Percentiles rank a stretch among this genome's conserved stretches.
Conservation (phyloP, 2,329 filamentous ascomycete species). For the Botrytis tulipae region DNA sequence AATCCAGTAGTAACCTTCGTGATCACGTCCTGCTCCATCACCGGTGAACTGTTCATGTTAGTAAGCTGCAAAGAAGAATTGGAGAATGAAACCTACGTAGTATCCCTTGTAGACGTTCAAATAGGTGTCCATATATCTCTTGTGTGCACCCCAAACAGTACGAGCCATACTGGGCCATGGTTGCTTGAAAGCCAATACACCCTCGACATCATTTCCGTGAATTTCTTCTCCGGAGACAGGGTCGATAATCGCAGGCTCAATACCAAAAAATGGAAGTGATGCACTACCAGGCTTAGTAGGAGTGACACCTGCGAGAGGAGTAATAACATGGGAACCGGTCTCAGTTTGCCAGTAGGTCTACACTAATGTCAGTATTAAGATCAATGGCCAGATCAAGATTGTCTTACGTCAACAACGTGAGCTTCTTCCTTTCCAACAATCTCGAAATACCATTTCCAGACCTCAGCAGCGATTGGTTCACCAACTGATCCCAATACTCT, state of each 20-base stretch:
- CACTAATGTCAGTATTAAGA: slow-evolving; percentile 27
- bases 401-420: slow-evolving; percentile 87
- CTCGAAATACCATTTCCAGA: slow-evolving; percentile 99
- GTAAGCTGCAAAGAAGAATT: slow-evolving; percentile 20
- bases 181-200: slow-evolving; percentile 69
- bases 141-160: slow-evolving; percentile 96
- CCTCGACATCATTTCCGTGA: slow-evolving; percentile 93
- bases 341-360: slow-evolving; percentile 99
- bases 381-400: slow-evolving; percentile 26
- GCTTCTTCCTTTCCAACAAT: slow-evolving; percentile 89
- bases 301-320: slow-evolving; percentile 86
- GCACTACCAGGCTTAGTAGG: slow-evolving; percentile 96
- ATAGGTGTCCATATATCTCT: slow-evolving; percentile 98
- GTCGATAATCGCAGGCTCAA: slow-evolving; percentile 96
- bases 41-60: slow-evolving; percentile 67
- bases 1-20: slow-evolving; percentile 99
- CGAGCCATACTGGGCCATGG: slow-evolving; percentile 98
- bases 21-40: slow-evolving; percentile 91
- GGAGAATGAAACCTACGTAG: slow-evolving; percentile 67
- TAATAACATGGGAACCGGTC: slow-evolving; percentile 94
- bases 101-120: slow-evolving; percentile 97
- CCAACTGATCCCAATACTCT: slow-evolving; percentile 92
- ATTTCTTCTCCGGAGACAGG: slow-evolving; percentile 93
- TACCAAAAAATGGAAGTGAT: slow-evolving; percentile 95
- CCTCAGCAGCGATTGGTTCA: slow-evolving; percentile 94